Evolutionary conservation across 768 basidiomycete species (phyloP).

Genomic region (Lactarius trivialis): DNA sequence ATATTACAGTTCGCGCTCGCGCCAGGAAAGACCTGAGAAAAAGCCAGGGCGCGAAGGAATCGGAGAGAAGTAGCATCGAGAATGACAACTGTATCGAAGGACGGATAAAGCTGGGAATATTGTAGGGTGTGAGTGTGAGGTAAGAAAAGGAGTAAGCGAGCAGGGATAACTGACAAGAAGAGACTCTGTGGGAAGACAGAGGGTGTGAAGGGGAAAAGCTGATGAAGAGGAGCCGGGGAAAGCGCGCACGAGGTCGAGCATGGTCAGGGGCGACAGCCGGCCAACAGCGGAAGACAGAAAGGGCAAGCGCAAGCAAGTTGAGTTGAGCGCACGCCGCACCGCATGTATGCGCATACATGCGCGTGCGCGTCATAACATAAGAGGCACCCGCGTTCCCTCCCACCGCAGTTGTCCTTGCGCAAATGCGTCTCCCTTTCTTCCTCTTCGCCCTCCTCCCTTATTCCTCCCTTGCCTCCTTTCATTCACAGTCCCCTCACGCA

Average conservation of each 20-base stretch:
- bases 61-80: constrained; percentile 62
- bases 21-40: constrained; percentile 76
- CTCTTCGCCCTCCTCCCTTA: constrained; percentile 31
- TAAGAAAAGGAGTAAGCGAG: neutral
- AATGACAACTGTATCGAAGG: constrained; percentile 61
- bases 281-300: neutral
- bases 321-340: neutral
- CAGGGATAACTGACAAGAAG: constrained; percentile 47
- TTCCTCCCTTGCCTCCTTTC: constrained; percentile 34
- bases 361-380: constrained; percentile 5
- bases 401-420: constrained; percentile 9
- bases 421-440: constrained; percentile 13
- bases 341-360: neutral
- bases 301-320: too few species aligned
- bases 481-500: constrained; percentile 31
- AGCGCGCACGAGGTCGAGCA: constrained; percentile 43
- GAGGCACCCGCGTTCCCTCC: neutral
- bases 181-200: constrained; percentile 47
- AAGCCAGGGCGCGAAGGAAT: constrained; percentile 64
- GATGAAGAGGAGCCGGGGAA: constrained; percentile 49
- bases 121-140: constrained; percentile 12
- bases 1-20: constrained; percentile 36
- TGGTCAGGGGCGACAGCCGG: constrained; percentile 22
- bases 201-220: constrained; percentile 41
- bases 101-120: constrained; percentile 55